Evolutionary conservation across 495 filamentous ascomycete genomes (phyloP).

Genomic region (Usnea hakonensis): DNA sequence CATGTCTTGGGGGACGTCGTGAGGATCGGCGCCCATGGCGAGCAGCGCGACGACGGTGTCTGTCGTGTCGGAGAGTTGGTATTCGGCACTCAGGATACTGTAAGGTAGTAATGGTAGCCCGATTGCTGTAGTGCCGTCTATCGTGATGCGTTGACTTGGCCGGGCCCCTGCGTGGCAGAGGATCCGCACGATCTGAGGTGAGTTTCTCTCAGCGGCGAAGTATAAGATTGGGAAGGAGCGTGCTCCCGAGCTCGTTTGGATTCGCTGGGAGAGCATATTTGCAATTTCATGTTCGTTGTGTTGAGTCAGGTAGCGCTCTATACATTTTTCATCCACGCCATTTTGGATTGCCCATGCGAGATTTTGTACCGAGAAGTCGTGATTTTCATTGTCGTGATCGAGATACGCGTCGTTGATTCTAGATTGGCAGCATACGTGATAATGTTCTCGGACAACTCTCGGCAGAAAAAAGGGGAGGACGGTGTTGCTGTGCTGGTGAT

Average conservation of each 20-base stretch:
- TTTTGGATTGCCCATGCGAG: slow-evolving; percentile 18
- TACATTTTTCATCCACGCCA: slow-evolving; percentile 7
- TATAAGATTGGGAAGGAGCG: slow-evolving; percentile 12
- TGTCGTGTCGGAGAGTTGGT: slow-evolving; percentile 13
- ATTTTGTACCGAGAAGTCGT: not conserved
- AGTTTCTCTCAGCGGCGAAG: slow-evolving; percentile 21
- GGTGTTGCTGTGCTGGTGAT: not conserved
- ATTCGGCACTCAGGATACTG: slow-evolving; percentile 16
- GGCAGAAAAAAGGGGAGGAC: slow-evolving; percentile 9
- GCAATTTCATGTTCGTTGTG: not conserved
- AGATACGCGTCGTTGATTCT: not conserved
- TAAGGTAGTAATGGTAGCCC: slow-evolving; percentile 12
- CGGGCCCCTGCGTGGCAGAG: slow-evolving; percentile 18
- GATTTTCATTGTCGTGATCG: slow-evolving; percentile 10
- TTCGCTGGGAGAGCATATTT: not conserved
- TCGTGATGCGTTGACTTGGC: not conserved
- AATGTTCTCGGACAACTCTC: not conserved
- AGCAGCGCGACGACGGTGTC: slow-evolving; percentile 16
- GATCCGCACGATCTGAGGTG: slow-evolving; percentile 10
- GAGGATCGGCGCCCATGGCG: slow-evolving; percentile 17
- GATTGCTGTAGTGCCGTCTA: not conserved
- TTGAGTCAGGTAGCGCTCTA: slow-evolving; percentile 15
- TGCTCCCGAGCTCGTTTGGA: not conserved
- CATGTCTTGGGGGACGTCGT: slow-evolving; percentile 20
- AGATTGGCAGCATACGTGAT: not conserved